Evolutionary conservation across 2,329 filamentous ascomycete species (phyloP), one percentile per base, ranked within the genome.

Genomic region (Colletotrichum orbiculare): DNA sequence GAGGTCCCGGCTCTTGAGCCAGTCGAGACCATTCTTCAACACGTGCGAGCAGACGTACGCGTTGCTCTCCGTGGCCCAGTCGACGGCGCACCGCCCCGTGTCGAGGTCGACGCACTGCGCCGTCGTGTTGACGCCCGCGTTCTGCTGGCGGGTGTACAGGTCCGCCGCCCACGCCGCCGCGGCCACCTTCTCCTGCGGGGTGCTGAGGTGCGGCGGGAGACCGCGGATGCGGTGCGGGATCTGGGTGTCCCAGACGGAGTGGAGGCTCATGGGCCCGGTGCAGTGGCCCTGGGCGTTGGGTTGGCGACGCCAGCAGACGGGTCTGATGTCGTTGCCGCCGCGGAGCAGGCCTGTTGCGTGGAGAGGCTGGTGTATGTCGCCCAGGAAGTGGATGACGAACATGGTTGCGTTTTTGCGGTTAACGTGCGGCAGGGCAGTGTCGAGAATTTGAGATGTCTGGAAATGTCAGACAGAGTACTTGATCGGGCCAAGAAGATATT

Each of bases 391-490:
- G 56, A 67, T 68, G 11, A 68, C 66, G 60, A 67, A 68, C 67
- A 67, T 68, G 39, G 64, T 64, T 15, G 67, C 67, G 58, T 59
- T 67, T 52, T 59, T 61, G 34, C 67, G 69, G 61, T 67, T 69
- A 66, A 72, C 68, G 63, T 74, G 84, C 57, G 63, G 58, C 37
- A 66, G 63, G 33, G 52, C 52, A 3, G 63, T 66, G 42, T 66
- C 63, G 35, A 66, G 63, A 15, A 66, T 66, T 50, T 66, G 63
- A 15, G 63, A 50, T 12, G 63, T 66, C 63, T 66, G 15, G 6
- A 8, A 2, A 9, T 4, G n/a, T 65, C 6, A 62, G 58, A 37
- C 11, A 9, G 12, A 4, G 38, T 8, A 25, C 3, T 7, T 6
- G 3, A 1, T 2, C n/a, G 15, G 8, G 25, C 25, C 1, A 43